Base-by-base conservation (phyloP, 1,284 basidiomycete genomes). In the Cutaneotrichosporon cyanovorans region DNA sequence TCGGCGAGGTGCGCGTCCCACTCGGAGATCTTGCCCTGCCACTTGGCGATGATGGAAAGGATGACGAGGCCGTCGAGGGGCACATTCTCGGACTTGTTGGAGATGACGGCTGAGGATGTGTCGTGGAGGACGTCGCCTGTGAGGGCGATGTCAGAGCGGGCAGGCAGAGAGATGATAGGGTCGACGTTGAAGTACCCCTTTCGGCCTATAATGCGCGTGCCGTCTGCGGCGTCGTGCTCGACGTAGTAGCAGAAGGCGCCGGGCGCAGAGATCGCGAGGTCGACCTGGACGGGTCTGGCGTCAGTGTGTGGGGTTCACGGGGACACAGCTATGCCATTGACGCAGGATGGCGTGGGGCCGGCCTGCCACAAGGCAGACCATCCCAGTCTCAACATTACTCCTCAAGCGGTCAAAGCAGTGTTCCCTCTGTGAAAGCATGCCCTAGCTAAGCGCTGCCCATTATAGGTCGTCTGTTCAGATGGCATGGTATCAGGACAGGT, bases 181-280 rank as follows among this genome's bases (percentile, higher is more conserved):
- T 96, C 92, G 56, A 96, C 82, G 69, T 93, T 93, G 74, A 96
- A 95, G 73, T 90, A 95, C 2, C 91, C 90, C 60, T 87, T 81
- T 45, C 86, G 80, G 34, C 87, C 86, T 53, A 80, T 82, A 47
- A 84, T 70, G 50, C 87, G 81, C 7, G 46, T 43, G 5, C 62
- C 58, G 2, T 79, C 77, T 14, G 61, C 50, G 2, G 54, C 56
- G 56, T 92, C 89, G 67, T 92, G 88, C 71, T 95, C 90, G 45
- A 95, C 76, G 80, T 83, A 93, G 71, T 89, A 96, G 49, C 85
- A 80, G 73, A 93, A 96, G 0, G 90, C 89, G 48, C 91, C 91
- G 0, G 92, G 87, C 55, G 90, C 87, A 4, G 88, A 91, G 71
- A 96, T 93, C 22, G 88, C 87, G 12, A 96, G 76, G 74, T 96